These are phyloP conservation scores for Mycogone perniciosa DNA, from an alignment of 2,329 filamentous ascomycete genomes.

Conservation along the genomic window DNA sequence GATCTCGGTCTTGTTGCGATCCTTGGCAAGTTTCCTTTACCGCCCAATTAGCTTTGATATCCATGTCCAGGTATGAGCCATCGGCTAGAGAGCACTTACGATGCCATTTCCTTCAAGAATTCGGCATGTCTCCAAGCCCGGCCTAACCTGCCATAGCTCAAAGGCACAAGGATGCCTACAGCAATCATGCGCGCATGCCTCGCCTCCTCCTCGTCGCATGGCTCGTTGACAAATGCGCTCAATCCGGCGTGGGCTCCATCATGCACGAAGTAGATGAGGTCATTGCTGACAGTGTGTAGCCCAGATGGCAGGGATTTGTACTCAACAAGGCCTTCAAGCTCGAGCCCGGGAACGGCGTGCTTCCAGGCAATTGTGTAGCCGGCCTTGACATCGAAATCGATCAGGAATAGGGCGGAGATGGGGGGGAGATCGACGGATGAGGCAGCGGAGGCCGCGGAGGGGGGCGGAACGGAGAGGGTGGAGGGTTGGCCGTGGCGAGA, in stretches of 20 bases:
- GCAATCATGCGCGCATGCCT: conserved; percentile 90
- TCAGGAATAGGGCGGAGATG: conserved; percentile 75
- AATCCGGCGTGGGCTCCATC: conserved; percentile 72
- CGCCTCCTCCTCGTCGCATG: conserved; percentile 66
- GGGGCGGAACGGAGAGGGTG: conserved; percentile 30
- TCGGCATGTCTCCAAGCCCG: conserved; percentile 85
- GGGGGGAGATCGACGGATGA: conserved; percentile 28
- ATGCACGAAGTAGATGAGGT: conserved; percentile 92
- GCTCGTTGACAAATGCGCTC: conserved; percentile 83
- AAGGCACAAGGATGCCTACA: conserved; percentile 79
- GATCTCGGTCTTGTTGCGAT: conserved; percentile 54
- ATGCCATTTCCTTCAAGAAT: conserved; percentile 65
- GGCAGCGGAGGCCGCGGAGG: conserved; percentile 23
- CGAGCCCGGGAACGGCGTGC: conserved; percentile 59
- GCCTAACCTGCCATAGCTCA: conserved; percentile 79
- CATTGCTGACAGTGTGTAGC: conserved; percentile 78
- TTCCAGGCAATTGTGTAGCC: conserved; percentile 92
- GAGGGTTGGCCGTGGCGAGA: conserved; percentile 34
- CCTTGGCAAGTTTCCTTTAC: conserved; percentile 53
- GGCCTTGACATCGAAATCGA: conserved; percentile 87
- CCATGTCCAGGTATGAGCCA: not conserved
- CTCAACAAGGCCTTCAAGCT: conserved; percentile 82
- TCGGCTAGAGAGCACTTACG: conserved; percentile 38
- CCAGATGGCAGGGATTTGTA: conserved; percentile 96
- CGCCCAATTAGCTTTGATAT: no score